phyloP scores from a whole-genome alignment of 352 stramenopile species.

The Globisporangium yorkense region DNA sequence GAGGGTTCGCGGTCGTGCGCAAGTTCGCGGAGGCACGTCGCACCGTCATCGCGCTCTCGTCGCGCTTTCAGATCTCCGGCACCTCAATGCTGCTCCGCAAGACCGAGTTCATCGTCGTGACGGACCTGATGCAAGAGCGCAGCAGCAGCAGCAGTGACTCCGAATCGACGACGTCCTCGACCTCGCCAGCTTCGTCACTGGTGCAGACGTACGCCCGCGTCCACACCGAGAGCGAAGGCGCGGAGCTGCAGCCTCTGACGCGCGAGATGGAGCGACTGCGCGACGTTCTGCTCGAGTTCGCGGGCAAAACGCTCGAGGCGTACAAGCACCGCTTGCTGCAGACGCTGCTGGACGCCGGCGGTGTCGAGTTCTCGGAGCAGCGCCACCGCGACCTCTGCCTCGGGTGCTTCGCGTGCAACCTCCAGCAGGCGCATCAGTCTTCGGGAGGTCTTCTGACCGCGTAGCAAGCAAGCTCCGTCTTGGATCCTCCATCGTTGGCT shows the following conservation, averaged over 20 bases:
- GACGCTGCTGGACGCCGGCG: not conserved
- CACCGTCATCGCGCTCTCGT: not conserved
- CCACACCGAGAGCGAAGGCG: not conserved
- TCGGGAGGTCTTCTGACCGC: no score
- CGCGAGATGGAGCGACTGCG: not conserved
- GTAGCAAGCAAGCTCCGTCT: no score
- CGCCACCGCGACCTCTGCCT: not conserved
- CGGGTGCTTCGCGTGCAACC: not conserved
- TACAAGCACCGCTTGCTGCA: not conserved
- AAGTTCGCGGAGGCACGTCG: slow-evolving; percentile 1
- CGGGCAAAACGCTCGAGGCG: not conserved
- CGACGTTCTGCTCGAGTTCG: not conserved
- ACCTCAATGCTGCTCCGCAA: not conserved
- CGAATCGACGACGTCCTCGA: no score
- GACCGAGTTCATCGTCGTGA: slow-evolving; percentile 1
- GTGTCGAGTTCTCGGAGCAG: not conserved
- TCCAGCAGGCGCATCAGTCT: not conserved
- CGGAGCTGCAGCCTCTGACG: not conserved
- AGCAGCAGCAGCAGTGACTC: not conserved
- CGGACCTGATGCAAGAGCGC: not conserved
- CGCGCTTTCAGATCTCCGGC: not conserved
- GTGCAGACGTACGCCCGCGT: not conserved
- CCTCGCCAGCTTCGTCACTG: not conserved
- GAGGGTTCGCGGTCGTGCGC: not conserved
- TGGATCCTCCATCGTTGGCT: no score